A percentile compares a stretch with the other conserved stretches of the same genome.
These are phyloP conservation scores for Irpex lacteus DNA, from an alignment of 1,284 basidiomycete genomes.

Conservation along the genomic window DNA sequence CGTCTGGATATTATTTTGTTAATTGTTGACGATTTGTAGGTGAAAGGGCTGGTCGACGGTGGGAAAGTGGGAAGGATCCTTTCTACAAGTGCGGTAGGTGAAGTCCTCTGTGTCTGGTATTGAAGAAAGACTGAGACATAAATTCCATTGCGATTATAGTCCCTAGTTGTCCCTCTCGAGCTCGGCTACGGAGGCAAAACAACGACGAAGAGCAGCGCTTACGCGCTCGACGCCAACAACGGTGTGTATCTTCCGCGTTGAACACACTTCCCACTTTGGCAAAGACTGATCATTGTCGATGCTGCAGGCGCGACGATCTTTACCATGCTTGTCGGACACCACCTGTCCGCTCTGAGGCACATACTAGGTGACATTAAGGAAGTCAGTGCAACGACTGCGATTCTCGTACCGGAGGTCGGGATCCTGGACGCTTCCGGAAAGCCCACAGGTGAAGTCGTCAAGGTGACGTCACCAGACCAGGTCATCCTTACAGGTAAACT, in stretches of 20 bases:
- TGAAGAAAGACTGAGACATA: neutral
- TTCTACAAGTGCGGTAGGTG: constrained; percentile 26
- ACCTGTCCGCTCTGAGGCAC: constrained; percentile 23
- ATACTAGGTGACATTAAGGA: constrained; percentile 29
- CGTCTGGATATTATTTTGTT: neutral
- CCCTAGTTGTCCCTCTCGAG: no score
- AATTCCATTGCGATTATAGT: neutral
- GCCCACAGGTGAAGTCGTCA: constrained; percentile 21
- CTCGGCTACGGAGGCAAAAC: no score
- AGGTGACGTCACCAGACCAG: constrained; percentile 23
- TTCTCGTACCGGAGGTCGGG: constrained; percentile 23
- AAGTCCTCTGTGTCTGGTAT: neutral
- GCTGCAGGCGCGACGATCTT: constrained; percentile 24
- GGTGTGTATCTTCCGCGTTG: no score
- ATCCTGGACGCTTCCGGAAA: constrained; percentile 22
- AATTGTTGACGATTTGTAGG: neutral
- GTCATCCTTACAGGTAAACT: constrained; percentile 26
- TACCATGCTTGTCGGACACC: constrained; percentile 28
- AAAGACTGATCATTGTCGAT: no score
- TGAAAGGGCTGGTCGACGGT: neutral
- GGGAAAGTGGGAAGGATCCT: constrained; percentile 17
- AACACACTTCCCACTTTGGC: no score
- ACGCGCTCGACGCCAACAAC: no score
- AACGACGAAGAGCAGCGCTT: no score
- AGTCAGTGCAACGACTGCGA: constrained; percentile 25